Percentiles rank a stretch among this genome's conserved stretches.
Conservation (phyloP, 768 basidiomycete genomes). For the Hypsizygus marmoreus region DNA sequence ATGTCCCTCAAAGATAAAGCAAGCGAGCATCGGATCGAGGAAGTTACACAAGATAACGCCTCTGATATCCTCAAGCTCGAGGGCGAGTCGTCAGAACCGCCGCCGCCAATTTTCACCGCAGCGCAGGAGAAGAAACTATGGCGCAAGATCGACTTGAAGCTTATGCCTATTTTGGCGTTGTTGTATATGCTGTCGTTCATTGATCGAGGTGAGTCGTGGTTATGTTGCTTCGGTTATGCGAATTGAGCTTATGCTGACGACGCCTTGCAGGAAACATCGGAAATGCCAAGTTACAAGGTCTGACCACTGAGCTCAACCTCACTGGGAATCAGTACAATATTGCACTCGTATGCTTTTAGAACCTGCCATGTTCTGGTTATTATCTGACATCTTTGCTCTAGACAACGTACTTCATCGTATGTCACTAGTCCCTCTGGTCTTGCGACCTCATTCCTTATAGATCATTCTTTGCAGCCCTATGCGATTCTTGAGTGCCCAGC, state of each 20-base stretch:
- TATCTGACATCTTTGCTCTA: constrained; percentile 21
- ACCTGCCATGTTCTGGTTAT: neutral
- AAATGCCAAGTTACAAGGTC: constrained; percentile 68
- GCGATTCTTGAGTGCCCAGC: constrained; percentile 70
- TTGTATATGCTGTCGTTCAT: constrained; percentile 68
- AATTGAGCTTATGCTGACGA: too few species aligned
- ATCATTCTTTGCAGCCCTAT: constrained; percentile 42
- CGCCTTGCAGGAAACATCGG: constrained; percentile 56
- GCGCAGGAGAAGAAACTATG: constrained; percentile 56
- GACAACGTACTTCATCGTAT: constrained; percentile 76
- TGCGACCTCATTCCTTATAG: neutral
- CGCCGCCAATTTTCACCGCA: constrained; percentile 44
- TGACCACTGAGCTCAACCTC: constrained; percentile 55
- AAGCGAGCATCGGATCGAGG: too few species aligned
- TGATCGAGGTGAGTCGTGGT: constrained; percentile 53
- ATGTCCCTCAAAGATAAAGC: too few species aligned
- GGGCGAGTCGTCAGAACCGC: constrained; percentile 45
- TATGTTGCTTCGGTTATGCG: neutral
- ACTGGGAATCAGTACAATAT: constrained; percentile 65
- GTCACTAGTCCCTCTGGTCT: too few species aligned
- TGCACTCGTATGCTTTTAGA: constrained; percentile 53
- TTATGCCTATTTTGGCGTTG: constrained; percentile 59
- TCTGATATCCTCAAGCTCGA: constrained; percentile 40
- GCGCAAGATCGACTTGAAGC: constrained; percentile 56
- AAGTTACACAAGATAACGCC: too few species aligned